Conservation (phyloP, 257 asterid genomes). For the Hygrophila difformis region DNA sequence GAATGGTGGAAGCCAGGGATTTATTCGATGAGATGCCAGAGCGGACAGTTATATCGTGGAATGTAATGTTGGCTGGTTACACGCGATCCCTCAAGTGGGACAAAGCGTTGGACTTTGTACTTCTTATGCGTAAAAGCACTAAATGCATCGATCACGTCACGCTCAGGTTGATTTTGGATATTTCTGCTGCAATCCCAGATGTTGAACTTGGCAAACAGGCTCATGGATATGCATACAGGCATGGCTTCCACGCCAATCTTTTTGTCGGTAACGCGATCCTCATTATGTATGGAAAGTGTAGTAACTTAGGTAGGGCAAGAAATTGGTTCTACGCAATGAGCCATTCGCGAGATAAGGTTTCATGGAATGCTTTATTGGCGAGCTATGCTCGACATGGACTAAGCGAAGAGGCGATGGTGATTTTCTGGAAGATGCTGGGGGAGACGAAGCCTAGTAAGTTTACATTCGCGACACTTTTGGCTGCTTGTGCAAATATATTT, state of each 20-base stretch:
- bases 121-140: slow-evolving; percentile 36
- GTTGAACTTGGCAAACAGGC: slow-evolving; percentile 66
- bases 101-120: slow-evolving; percentile 50
- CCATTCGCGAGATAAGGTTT: slow-evolving; percentile 42
- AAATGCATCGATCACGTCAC: slow-evolving; percentile 48
- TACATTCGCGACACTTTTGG: slow-evolving; percentile 69
- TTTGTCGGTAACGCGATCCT: slow-evolving; percentile 55
- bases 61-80: slow-evolving; percentile 72
- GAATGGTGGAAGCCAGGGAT: slow-evolving; percentile 38
- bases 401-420: slow-evolving; percentile 51
- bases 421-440: slow-evolving; percentile 47
- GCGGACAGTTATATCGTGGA: slow-evolving; percentile 59
- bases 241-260: slow-evolving; percentile 34
- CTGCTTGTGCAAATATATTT: slow-evolving; percentile 67
- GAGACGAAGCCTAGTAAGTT: slow-evolving; percentile 57
- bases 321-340: slow-evolving; percentile 55
- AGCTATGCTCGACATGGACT: slow-evolving; percentile 43
- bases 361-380: slow-evolving; percentile 67
- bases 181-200: slow-evolving; percentile 52
- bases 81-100: slow-evolving; percentile 44
- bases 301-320: slow-evolving; percentile 46
- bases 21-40: slow-evolving; percentile 65
- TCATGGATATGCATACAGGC: slow-evolving; percentile 61
- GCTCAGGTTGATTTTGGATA: slow-evolving; percentile 46
- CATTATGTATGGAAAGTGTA: slow-evolving; percentile 77